Percentiles rank a stretch among this genome's conserved stretches.
Evolutionary conservation across 78 protist genomes (phyloP).

Genomic region (Mantamonas sphyraenae): DNA sequence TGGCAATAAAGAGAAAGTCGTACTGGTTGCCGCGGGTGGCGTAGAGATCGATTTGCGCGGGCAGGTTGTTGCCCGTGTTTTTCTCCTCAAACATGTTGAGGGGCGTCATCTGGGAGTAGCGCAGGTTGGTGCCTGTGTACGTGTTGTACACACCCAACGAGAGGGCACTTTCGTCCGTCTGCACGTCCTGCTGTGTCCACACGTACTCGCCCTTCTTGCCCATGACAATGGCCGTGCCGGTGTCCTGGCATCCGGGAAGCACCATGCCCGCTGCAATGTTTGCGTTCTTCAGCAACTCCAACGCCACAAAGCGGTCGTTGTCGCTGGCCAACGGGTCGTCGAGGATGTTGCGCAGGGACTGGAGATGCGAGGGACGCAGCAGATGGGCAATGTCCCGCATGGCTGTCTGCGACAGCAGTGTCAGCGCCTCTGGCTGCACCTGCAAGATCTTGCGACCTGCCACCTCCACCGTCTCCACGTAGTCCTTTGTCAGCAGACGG

Average conservation of each 20-base stretch:
- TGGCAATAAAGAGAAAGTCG: slow-evolving; percentile 65
- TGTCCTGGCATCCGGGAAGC: slow-evolving; percentile 69
- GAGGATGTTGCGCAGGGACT: slow-evolving; percentile 49
- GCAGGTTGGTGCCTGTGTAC: slow-evolving; percentile 62
- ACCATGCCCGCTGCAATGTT: slow-evolving; percentile 55
- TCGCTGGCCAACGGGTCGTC: slow-evolving; percentile 60
- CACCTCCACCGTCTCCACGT: slow-evolving; percentile 14
- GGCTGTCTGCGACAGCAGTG: slow-evolving; percentile 40
- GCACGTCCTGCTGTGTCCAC: slow-evolving; percentile 41
- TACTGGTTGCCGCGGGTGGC: slow-evolving; percentile 56
- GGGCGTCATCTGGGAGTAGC: slow-evolving; percentile 80
- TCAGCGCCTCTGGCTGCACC: slow-evolving; percentile 60
- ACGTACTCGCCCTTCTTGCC: slow-evolving; percentile 61
- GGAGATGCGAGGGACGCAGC: slow-evolving; percentile 55
- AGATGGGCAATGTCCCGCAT: slow-evolving; percentile 66
- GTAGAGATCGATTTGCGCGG: slow-evolving; percentile 73
- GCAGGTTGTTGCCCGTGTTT: slow-evolving; percentile 79
- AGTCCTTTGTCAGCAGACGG: slow-evolving; percentile 29
- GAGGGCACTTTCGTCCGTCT: slow-evolving; percentile 61
- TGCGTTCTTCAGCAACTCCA: slow-evolving; percentile 73
- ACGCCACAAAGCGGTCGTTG: slow-evolving; percentile 78
- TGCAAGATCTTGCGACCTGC: slow-evolving; percentile 11
- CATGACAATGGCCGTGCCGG: slow-evolving; percentile 54
- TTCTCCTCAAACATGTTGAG: slow-evolving; percentile 61
- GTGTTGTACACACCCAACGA: slow-evolving; percentile 68